These are phyloP conservation scores for Anisogramma anomala DNA, from an alignment of 2,329 filamentous ascomycete genomes.

Conservation along the genomic window DNA sequence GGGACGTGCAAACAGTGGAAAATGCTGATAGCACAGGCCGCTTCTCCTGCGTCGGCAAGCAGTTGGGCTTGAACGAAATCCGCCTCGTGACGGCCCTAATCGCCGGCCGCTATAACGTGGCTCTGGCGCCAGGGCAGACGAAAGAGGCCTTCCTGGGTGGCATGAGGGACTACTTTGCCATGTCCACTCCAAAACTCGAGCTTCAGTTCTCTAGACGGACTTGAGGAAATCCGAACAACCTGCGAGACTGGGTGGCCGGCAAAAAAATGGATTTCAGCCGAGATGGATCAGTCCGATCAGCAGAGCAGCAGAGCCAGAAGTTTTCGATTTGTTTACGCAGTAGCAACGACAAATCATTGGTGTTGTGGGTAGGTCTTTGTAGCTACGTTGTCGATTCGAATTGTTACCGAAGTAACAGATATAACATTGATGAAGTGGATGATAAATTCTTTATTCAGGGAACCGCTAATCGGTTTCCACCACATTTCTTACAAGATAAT, in stretches of 20 bases:
- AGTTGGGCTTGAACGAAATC: constrained; percentile 10
- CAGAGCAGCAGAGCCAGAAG: too few relatives aligned
- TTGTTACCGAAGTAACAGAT: too few relatives aligned
- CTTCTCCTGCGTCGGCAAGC: constrained; percentile 11
- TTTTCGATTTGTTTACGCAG: too few relatives aligned
- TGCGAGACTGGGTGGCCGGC: background rate
- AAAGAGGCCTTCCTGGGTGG: constrained; percentile 16
- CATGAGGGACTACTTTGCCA: constrained; percentile 16
- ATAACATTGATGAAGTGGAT: too few relatives aligned
- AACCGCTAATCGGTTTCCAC: too few relatives aligned
- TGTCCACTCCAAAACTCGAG: constrained; percentile 4
- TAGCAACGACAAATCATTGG: too few relatives aligned
- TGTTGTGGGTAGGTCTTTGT: too few relatives aligned
- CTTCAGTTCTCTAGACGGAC: constrained; percentile 3
- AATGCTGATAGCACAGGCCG: background rate
- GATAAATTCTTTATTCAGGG: too few relatives aligned
- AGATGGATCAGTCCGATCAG: background rate
- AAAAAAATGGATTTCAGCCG: background rate
- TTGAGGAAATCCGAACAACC: background rate
- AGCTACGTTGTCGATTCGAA: too few relatives aligned
- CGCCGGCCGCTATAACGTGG: constrained; percentile 16
- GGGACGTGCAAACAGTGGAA: too few relatives aligned
- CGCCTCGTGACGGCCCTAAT: constrained; percentile 12
- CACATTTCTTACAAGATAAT: too few relatives aligned
- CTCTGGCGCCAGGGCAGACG: constrained; percentile 13